These are phyloP conservation scores for Geotrichum bryndzae DNA, from an alignment of 1,139 yeast species.

Conservation along the genomic window DNA sequence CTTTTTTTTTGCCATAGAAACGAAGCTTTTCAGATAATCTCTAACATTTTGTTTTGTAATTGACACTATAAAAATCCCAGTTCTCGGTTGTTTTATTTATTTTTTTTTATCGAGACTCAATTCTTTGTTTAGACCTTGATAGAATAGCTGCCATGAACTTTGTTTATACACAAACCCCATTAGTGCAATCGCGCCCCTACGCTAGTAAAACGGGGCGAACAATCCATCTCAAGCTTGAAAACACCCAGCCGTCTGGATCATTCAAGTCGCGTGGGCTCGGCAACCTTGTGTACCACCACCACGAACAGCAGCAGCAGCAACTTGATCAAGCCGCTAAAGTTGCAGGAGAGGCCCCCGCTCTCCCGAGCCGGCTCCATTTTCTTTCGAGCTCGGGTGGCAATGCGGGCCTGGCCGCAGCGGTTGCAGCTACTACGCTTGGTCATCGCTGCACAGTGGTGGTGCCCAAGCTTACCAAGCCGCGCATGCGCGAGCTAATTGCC, in stretches of 20 bases:
- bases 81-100: neutral
- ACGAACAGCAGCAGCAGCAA: constrained; percentile 15
- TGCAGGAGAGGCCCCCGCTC: neutral
- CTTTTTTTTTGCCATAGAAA: neutral
- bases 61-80: neutral
- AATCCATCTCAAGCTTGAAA: constrained; percentile 55
- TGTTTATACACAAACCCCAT: constrained; percentile 25
- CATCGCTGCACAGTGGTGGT: constrained; percentile 60
- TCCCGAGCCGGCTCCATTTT: constrained; percentile 40
- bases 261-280: constrained; percentile 68
- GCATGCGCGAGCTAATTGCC: constrained; percentile 40
- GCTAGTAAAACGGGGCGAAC: constrained; percentile 40
- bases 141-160: neutral
- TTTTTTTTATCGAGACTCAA: neutral
- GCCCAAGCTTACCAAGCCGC: constrained; percentile 44
- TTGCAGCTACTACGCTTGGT: constrained; percentile 45
- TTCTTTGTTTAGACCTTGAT: too few species aligned
- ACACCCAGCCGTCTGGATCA: constrained; percentile 65
- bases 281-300: constrained; percentile 25
- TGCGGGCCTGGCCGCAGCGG: constrained; percentile 73
- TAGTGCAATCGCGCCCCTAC: constrained; percentile 28
- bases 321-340: neutral
- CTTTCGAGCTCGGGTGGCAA: constrained; percentile 71
- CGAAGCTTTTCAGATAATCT: neutral
- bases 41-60: neutral